Base-by-base conservation (phyloP, 129 eudicot genomes). In the Ambrosia trifida region DNA sequence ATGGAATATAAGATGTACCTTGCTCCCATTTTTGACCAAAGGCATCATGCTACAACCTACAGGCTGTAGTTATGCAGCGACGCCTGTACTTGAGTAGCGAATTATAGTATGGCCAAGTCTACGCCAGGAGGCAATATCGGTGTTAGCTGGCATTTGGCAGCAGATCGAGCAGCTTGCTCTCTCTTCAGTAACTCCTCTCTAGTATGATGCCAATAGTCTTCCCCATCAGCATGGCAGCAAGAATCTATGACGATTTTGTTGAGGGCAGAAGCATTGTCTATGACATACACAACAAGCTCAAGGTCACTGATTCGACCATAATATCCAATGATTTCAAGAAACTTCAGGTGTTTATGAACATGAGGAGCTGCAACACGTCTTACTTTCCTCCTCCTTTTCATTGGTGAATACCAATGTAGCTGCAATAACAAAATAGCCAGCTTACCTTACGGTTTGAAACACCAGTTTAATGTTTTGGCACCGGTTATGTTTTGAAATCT, bases 231-330 rank as follows among this genome's bases (percentile, higher is more conserved):
- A 72, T 59, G 18, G 28, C 28, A 24, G 28, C 28, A 24, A 24
- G 28, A 1, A 24, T 24, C 28, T 24, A 24, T 24, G 28, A 17
- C 4, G 2, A 59, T 32, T 4, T 72, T 45, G 18, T 32, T 0
- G 12, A 72, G 68, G 3, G 18, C 47, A 17, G 12, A 20, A 45
- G 36, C 47, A 60, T 72, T 72, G 18, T 59, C 45, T 3, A 60
- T 60, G 32, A 11, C 46, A 2, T 45, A 60, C 5, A 14, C 18
- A 16, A 19, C 69, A 45, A 59, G 68, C 28, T 72, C 69, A 45
- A 60, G 69, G 59, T 72, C 60, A 4, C 76, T 72, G 3, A 31
- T 17, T 72, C 76, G 68, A 31, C 69, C 76, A 19, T 44, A 72
- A 45, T 59, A 72, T 3, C 76, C 76, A 14, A 14, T 8, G 16